Percentiles rank a stretch among this genome's conserved stretches.
phyloP scores from a whole-genome alignment of 768 basidiomycete species.

The Lactarius trivialis region DNA sequence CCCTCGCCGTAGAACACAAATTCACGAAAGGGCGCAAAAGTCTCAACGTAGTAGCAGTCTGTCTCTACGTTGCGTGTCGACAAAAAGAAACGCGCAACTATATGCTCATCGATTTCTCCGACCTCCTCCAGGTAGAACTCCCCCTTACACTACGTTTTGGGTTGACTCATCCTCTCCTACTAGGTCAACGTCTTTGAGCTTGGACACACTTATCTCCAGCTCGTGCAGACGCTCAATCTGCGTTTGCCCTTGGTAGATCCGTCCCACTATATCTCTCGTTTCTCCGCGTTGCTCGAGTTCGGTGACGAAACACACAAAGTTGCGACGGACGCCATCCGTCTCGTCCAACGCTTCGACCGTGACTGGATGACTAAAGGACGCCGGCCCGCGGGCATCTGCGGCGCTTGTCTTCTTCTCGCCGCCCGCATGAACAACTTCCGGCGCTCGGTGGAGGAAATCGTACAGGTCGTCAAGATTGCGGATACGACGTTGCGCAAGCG shows the following conservation, averaged over 20 bases:
- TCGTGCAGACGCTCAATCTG: slow-evolving; percentile 81
- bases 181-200: slow-evolving; percentile 98
- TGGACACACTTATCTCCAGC: slow-evolving; percentile 91
- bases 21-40: slow-evolving; percentile 92
- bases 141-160: not conserved
- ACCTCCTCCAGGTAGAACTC: slow-evolving; percentile 69
- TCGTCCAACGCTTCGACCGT: slow-evolving; percentile 88
- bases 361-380: slow-evolving; percentile 98
- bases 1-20: slow-evolving; percentile 87
- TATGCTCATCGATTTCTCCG: slow-evolving; percentile 99
- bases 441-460: slow-evolving; percentile 88
- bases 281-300: slow-evolving; percentile 91
- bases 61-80: slow-evolving; percentile 89
- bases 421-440: slow-evolving; percentile 99
- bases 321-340: slow-evolving; percentile 86
- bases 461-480: slow-evolving; percentile 99
- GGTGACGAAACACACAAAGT: slow-evolving; percentile 91
- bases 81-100: slow-evolving; percentile 86
- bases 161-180: not conserved
- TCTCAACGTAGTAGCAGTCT: slow-evolving; percentile 91
- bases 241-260: slow-evolving; percentile 89
- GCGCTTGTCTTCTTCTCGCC: slow-evolving; percentile 89
- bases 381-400: slow-evolving; percentile 95
- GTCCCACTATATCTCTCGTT: slow-evolving; percentile 93
- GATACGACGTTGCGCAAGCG: slow-evolving; percentile 91